Evolutionary conservation across 345 rosid species (phyloP), one percentile per base, ranked within the genome.

Genomic region (Draba incana): DNA sequence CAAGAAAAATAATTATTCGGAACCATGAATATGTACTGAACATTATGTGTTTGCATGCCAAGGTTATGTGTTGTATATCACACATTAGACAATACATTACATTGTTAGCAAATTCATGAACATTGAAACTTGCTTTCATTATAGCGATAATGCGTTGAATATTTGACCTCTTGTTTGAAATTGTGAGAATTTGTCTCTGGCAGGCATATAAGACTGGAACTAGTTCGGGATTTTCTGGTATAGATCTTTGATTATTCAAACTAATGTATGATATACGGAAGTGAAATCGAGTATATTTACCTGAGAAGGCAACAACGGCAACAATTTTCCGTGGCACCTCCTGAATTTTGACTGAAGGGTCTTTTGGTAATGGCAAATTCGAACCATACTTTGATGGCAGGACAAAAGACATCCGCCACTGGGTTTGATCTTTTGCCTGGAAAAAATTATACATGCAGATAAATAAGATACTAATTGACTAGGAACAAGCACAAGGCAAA

Each of bases 391-490:
- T 88, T 4, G 92, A 80, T 9, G 98, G 96, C 89, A 93, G 66
- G 77, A 93, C 89, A 78, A 93, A 93, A 35, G 97, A 90, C 98
- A 90, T 90, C 76, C 71, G 75, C 97, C 98, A 88, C 65, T 80
- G 83, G n/a, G 78, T 84, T 82, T 81, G 78, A 74, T 82, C 80
- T 79, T 78, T 77, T 57, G 64, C 58, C 97, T 88, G 71, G 14
- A 63, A 12, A 65, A 60, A 48, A 47, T 24, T 16, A 64, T 50
- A 51, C 53, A 62, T 11, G 41, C 64, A 62, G 59, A 10, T 4
- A 43, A 11, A 38, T 66, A 20, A 43, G 41, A 73, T 24, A 13
- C 52, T 16, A n/a, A 48, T 16, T 8, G 15, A 5, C 27, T 15
- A 57, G n/a, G 14, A 42, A 71, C 51, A n/a, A 20, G 51, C 10